Percentiles rank a stretch among this genome's conserved stretches.
Evolutionary conservation across 495 filamentous ascomycete genomes (phyloP).

Genomic region (Aspergillus baeticus): DNA sequence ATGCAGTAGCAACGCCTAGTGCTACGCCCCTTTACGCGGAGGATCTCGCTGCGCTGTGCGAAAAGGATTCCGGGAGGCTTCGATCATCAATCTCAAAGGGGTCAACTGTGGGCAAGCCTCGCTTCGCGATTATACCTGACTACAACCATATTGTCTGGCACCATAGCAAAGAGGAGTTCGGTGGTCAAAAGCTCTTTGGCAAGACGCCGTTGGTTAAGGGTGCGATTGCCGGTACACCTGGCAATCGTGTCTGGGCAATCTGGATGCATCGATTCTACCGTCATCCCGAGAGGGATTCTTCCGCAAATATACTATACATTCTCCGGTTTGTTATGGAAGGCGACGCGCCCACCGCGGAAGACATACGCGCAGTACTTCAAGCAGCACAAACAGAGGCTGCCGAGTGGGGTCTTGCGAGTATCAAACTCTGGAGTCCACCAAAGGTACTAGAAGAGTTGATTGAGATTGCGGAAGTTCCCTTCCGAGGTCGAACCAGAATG

Average conservation of each 20-base stretch:
- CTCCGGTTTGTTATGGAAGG: slow-evolving; percentile 1
- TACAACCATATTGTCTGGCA: slow-evolving; percentile 8
- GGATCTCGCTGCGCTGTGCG: not conserved
- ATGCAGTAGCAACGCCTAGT: not conserved
- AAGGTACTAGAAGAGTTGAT: not conserved
- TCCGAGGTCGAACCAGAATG: not conserved
- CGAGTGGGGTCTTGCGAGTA: not conserved
- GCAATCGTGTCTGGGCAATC: slow-evolving; percentile 2
- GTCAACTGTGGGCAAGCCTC: not conserved
- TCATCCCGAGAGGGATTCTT: not conserved
- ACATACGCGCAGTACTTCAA: not conserved
- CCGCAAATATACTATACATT: slow-evolving; percentile 2
- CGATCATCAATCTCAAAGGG: not conserved
- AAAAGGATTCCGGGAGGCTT: not conserved
- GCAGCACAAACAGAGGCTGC: slow-evolving; percentile 1
- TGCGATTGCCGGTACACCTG: not conserved
- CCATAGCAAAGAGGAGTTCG: slow-evolving; percentile 9
- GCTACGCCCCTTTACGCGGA: not conserved
- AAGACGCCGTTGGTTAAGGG: not conserved
- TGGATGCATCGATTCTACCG: slow-evolving; percentile 4
- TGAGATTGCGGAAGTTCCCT: not conserved
- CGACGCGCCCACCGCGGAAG: not conserved
- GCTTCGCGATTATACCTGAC: not conserved
- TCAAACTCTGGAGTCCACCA: slow-evolving; percentile 5
- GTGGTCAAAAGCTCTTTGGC: not conserved